Evolutionary conservation across 2,329 filamentous ascomycete species (phyloP).

Genomic region (Cryphonectria nitschkei): DNA sequence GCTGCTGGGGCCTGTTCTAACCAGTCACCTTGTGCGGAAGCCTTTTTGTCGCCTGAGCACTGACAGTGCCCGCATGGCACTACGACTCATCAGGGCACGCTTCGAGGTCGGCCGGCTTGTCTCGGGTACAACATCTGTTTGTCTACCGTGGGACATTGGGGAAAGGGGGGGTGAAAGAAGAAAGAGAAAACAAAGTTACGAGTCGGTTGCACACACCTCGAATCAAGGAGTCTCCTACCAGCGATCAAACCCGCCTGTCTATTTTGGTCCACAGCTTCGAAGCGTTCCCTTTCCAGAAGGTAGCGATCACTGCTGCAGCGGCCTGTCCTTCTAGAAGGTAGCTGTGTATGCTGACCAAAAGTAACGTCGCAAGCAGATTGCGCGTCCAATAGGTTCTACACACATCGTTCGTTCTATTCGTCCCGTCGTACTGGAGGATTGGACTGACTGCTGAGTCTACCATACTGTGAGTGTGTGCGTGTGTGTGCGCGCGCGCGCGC

Average conservation of each 20-base stretch:
- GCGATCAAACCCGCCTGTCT: constrained; percentile 2
- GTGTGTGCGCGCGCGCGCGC: no score
- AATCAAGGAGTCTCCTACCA: not conserved
- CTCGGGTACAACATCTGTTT: constrained; percentile 2
- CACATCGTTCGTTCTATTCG: not conserved
- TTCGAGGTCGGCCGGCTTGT: constrained; percentile 7
- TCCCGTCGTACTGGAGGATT: not conserved
- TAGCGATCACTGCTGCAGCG: not conserved
- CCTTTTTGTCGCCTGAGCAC: constrained; percentile 20
- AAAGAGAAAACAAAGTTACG: not conserved
- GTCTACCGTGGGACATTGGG: not conserved
- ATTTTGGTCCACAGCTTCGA: constrained; percentile 4
- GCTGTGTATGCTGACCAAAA: not conserved
- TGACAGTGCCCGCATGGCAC: constrained; percentile 26
- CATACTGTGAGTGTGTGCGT: not conserved
- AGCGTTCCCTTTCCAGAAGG: constrained; percentile 2
- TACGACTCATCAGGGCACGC: constrained; percentile 18
- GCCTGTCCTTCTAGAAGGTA: constrained; percentile 3
- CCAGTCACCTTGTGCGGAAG: constrained; percentile 20
- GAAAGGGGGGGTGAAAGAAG: not conserved
- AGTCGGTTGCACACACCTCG: not conserved
- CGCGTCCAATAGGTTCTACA: not conserved
- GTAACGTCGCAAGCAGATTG: not conserved
- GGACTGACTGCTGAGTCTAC: not conserved
- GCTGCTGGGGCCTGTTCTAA: constrained; percentile 12